A percentile compares a stretch with the other conserved stretches of the same genome.
Evolutionary conservation across 139 green algal genomes (phyloP).

Genomic region (Spirogloea muscicola): DNA sequence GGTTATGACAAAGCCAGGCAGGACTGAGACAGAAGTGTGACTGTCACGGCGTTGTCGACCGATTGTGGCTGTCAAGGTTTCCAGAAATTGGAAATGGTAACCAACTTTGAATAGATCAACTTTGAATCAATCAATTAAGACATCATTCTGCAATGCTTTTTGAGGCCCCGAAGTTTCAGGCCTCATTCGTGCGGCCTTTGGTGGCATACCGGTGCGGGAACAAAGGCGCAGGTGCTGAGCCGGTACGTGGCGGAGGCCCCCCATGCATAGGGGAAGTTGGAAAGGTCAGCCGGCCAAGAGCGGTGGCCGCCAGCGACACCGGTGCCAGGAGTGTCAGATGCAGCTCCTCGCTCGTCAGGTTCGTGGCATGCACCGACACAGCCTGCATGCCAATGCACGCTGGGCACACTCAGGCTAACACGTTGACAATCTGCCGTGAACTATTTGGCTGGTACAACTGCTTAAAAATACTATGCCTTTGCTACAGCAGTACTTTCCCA

Average conservation of each 20-base stretch:
- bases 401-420: not conserved
- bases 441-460: not conserved
- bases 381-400: slow-evolving; percentile 1
- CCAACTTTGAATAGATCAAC: not conserved
- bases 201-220: not conserved
- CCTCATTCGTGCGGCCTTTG: not conserved
- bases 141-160: not conserved
- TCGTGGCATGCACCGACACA: slow-evolving; percentile 24
- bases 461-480: not conserved
- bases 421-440: not conserved
- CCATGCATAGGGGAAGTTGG: not conserved
- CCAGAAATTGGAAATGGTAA: not conserved
- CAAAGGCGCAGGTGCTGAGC: not conserved
- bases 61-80: too few species aligned
- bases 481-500: not conserved
- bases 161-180: not conserved
- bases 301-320: slow-evolving; percentile 16
- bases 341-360: slow-evolving; percentile 26
- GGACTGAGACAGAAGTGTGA: too few species aligned
- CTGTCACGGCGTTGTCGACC: too few species aligned
- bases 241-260: not conserved
- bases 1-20: too few species aligned
- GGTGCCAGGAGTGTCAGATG: slow-evolving; percentile 36
- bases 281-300: slow-evolving; percentile 23
- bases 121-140: not conserved